Evolutionary conservation across 2,329 filamentous ascomycete species (phyloP).

Genomic region (Cladorrhinum sp.): DNA sequence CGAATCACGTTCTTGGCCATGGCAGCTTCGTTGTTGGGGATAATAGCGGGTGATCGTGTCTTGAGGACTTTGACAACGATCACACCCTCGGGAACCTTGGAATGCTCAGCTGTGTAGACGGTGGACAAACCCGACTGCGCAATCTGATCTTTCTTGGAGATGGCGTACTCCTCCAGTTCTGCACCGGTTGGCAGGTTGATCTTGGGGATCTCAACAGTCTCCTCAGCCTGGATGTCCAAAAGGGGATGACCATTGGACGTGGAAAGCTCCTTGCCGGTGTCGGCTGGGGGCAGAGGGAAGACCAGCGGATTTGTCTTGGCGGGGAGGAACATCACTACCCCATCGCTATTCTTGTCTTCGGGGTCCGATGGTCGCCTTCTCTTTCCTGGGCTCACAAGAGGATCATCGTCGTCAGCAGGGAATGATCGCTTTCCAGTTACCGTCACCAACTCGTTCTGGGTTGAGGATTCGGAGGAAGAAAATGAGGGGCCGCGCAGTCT

Average conservation of each 20-base stretch:
- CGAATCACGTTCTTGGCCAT: conserved; percentile 55
- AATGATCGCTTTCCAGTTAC: conserved; percentile 53
- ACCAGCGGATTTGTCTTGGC: conserved; percentile 49
- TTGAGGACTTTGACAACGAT: conserved; percentile 62
- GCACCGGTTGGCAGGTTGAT: conserved; percentile 38
- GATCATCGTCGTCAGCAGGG: conserved; percentile 42
- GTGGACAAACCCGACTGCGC: conserved; percentile 53
- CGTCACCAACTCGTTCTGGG: conserved; percentile 35
- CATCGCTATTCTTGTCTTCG: conserved; percentile 40
- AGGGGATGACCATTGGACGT: conserved; percentile 48
- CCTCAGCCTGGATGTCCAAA: conserved; percentile 48
- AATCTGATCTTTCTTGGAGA: conserved; percentile 56
- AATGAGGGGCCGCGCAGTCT: conserved; percentile 33
- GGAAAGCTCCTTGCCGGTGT: conserved; percentile 47
- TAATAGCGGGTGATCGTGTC: conserved; percentile 40
- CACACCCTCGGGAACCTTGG: conserved; percentile 49
- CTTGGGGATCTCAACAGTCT: conserved; percentile 44
- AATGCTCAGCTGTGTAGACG: conserved; percentile 55
- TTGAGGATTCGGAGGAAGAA: conserved; percentile 22
- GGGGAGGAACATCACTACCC: conserved; percentile 55
- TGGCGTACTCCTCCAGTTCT: conserved; percentile 51
- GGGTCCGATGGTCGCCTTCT: conserved; percentile 35
- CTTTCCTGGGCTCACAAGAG: conserved; percentile 38
- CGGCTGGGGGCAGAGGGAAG: conserved; percentile 48
- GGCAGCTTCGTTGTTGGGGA: conserved; percentile 45